Evolutionary conservation across 805 yeast genomes (phyloP).

Genomic region (Metschnikowia chrysomelidarum): DNA sequence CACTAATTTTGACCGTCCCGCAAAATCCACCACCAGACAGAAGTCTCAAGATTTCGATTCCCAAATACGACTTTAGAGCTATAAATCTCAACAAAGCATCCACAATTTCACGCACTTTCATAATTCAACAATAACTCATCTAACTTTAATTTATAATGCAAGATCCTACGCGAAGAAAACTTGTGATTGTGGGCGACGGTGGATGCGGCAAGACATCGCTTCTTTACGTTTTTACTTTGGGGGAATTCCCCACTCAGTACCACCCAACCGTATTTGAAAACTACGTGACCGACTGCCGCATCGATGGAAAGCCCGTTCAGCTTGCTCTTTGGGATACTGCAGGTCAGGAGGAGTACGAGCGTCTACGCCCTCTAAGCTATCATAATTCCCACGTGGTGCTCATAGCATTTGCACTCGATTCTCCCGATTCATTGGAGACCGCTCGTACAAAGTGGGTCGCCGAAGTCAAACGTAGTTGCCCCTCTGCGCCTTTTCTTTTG

Average conservation of each 20-base stretch:
- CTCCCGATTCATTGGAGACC: slow-evolving; percentile 79
- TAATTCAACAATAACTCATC: too few species aligned
- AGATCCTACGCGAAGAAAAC: slow-evolving; percentile 49
- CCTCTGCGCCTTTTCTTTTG: slow-evolving; percentile 70
- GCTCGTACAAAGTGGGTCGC: slow-evolving; percentile 85
- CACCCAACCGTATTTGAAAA: slow-evolving; percentile 95
- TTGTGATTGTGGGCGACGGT: slow-evolving; percentile 93
- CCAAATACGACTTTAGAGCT: too few species aligned
- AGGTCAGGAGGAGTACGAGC: slow-evolving; percentile 93
- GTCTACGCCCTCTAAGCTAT: slow-evolving; percentile 84
- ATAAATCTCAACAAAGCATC: too few species aligned
- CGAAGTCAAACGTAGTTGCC: slow-evolving; percentile 79
- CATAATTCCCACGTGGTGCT: slow-evolving; percentile 83
- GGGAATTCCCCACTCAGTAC: slow-evolving; percentile 89
- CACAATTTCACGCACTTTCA: too few species aligned
- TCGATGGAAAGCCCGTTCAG: slow-evolving; percentile 89
- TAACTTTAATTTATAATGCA: slow-evolving; percentile 9
- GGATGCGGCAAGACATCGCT: slow-evolving; percentile 93
- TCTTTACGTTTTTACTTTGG: slow-evolving; percentile 86
- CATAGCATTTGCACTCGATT: slow-evolving; percentile 83
- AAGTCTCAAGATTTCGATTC: not conserved
- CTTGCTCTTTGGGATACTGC: slow-evolving; percentile 95
- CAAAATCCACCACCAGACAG: not conserved
- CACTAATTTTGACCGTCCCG: too few species aligned
- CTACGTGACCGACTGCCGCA: slow-evolving; percentile 90